These are phyloP conservation scores for Talaromyces sp. DNA, from an alignment of 2,329 filamentous ascomycete species.

Conservation along the genomic window DNA sequence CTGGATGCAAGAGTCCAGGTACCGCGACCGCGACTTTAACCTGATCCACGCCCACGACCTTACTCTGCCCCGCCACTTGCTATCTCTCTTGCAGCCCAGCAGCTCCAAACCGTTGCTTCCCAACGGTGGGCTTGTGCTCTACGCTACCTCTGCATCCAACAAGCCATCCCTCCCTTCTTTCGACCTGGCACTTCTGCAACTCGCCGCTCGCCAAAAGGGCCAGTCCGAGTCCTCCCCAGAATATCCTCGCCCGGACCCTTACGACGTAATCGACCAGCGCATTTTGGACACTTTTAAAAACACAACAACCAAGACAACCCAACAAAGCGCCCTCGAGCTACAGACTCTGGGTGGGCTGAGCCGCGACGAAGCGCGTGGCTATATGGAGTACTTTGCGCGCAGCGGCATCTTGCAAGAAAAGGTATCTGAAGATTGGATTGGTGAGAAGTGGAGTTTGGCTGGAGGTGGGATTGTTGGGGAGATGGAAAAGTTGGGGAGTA, in stretches of 20 bases:
- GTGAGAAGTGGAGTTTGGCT: constrained; percentile 77
- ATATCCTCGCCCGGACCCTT: constrained; percentile 47
- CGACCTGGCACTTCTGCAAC: constrained; percentile 57
- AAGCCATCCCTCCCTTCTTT: constrained; percentile 59
- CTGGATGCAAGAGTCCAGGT: constrained; percentile 72
- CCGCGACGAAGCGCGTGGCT: constrained; percentile 66
- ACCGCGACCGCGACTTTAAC: constrained; percentile 65
- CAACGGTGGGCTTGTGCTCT: constrained; percentile 77
- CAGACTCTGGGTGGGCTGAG: constrained; percentile 62
- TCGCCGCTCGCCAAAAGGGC: constrained; percentile 40
- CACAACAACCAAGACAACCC: constrained; percentile 21
- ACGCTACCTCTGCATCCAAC: constrained; percentile 69
- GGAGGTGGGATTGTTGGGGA: constrained; percentile 80
- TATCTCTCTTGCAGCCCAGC: constrained; percentile 55
- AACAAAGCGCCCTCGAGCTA: constrained; percentile 37
- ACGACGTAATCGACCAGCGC: constrained; percentile 48
- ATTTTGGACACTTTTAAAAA: constrained; percentile 41
- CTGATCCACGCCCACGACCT: constrained; percentile 84
- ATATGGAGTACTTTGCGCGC: constrained; percentile 91
- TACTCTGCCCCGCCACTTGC: constrained; percentile 66
- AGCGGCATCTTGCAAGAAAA: constrained; percentile 71
- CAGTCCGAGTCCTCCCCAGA: constrained; percentile 31
- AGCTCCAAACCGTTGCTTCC: constrained; percentile 39
- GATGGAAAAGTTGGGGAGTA: constrained; percentile 64
- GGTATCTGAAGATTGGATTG: constrained; percentile 65